These are phyloP conservation scores for Selenicereus undatus DNA, from an alignment of 148 eudicot genomes.

Conservation along the genomic window DNA sequence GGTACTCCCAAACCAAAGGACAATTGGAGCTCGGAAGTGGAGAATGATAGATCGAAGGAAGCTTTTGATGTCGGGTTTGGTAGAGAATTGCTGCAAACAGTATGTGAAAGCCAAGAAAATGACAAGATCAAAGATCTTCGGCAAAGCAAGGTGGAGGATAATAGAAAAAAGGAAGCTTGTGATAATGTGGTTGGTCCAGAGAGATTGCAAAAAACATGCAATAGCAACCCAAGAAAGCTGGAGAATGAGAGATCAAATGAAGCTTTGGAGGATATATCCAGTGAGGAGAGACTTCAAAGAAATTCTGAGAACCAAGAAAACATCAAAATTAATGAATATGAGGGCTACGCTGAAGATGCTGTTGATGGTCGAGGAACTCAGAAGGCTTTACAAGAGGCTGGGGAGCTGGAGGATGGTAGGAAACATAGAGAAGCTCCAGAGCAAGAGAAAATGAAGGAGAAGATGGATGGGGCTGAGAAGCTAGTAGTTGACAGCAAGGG, in stretches of 20 bases:
- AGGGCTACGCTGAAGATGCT: background rate
- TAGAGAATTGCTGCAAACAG: conserved; percentile 15
- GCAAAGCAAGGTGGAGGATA: conserved; percentile 22
- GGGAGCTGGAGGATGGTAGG: conserved; percentile 19
- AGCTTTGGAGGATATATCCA: conserved; percentile 3
- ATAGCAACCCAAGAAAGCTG: background rate
- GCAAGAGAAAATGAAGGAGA: conserved; percentile 20
- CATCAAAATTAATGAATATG: conserved; percentile 7
- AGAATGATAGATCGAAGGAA: conserved; percentile 17
- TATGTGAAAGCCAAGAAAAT: conserved; percentile 22
- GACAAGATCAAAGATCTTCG: conserved; percentile 18
- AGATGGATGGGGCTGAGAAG: conserved; percentile 14
- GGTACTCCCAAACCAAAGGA: conserved; percentile 27
- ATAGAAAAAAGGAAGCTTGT: conserved; percentile 19
- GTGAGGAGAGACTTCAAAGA: conserved; percentile 8
- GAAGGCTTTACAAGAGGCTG: background rate
- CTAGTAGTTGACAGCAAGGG: background rate
- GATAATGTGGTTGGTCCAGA: conserved; percentile 25
- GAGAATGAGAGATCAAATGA: conserved; percentile 8
- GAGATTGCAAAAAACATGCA: conserved; percentile 21
- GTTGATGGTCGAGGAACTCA: too few species aligned
- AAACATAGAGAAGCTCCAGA: conserved; percentile 22
- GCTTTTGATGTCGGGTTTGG: conserved; percentile 11
- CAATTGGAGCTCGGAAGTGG: conserved; percentile 17
- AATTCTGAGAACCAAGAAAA: conserved; percentile 13